Conservation (phyloP, 2,329 filamentous ascomycete species). For the Botrytis aclada region DNA sequence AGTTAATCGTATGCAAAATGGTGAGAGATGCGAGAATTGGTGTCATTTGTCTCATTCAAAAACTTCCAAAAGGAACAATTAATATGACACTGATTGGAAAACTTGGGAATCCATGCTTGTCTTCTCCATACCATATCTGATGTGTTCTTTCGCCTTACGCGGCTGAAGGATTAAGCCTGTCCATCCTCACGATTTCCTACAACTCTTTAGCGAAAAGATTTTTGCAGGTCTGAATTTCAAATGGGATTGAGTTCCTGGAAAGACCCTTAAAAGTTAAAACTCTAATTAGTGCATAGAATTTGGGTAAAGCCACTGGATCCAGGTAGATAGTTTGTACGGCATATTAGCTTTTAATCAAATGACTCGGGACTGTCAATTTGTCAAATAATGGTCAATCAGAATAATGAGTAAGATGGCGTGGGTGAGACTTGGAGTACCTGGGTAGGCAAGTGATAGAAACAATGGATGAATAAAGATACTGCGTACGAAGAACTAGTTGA, state of each 20-base stretch:
- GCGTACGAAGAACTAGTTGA: not conserved
- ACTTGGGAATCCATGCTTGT: conserved; percentile 10
- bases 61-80: not conserved
- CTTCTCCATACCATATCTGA: not conserved
- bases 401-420: conserved; percentile 4
- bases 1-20: not conserved
- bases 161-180: conserved; percentile 15
- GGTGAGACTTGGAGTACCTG: not conserved
- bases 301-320: not conserved
- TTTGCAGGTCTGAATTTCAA: not conserved
- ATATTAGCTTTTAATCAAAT: conserved; percentile 6
- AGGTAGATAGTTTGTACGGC: not conserved
- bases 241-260: not conserved
- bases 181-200: not conserved
- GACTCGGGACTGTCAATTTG: conserved; percentile 3
- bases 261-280: not conserved
- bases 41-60: not conserved
- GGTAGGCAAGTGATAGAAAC: not conserved
- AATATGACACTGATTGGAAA: not conserved
- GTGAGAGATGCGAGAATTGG: not conserved
- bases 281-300: conserved; percentile 4
- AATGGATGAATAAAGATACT: not conserved
- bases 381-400: not conserved
- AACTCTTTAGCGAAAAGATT: not conserved
- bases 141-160: conserved; percentile 9